phyloP scores from a whole-genome alignment of 352 stramenopile species.

The Globisporangium perplexum region DNA sequence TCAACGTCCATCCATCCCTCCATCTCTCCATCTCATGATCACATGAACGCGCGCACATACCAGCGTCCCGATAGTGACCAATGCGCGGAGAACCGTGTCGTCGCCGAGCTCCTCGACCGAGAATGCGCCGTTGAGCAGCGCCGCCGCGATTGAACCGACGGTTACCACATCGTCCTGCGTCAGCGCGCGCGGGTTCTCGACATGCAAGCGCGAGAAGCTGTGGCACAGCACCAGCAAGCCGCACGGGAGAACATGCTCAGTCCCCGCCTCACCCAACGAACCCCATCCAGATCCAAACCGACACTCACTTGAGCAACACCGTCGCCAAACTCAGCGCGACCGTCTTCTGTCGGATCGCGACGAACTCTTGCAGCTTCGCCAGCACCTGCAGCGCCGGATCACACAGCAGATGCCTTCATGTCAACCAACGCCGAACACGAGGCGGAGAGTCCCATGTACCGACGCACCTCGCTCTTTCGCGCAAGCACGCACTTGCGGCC shows the following conservation, averaged over 20 bases:
- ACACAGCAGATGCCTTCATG: neutral
- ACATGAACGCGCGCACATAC: slow-evolving; percentile 20
- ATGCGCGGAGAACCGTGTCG: slow-evolving; percentile 60
- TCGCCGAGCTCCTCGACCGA: slow-evolving; percentile 66
- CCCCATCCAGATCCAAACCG: neutral
- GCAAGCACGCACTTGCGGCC: slow-evolving; percentile 36
- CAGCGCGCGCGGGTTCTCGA: slow-evolving; percentile 24
- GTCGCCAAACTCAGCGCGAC: slow-evolving; percentile 64
- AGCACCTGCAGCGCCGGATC: slow-evolving; percentile 23
- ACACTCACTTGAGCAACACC: slow-evolving; percentile 64
- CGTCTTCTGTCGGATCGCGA: slow-evolving; percentile 53
- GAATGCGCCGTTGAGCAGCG: slow-evolving; percentile 43
- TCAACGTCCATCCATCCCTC: neutral
- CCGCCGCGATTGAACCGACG: slow-evolving; percentile 40
- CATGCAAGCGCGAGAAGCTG: slow-evolving; percentile 39
- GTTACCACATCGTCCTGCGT: slow-evolving; percentile 43
- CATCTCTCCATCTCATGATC: neutral
- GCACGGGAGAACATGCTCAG: too few relatives aligned
- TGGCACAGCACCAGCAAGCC: slow-evolving; percentile 3
- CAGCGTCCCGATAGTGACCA: slow-evolving; percentile 64
- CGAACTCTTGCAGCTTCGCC: slow-evolving; percentile 35
- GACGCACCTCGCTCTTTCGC: slow-evolving; percentile 43
- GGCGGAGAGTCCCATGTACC: too few relatives aligned
- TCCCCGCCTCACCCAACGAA: neutral
- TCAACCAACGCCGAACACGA: neutral